phyloP scores from a whole-genome alignment of 2,329 filamentous ascomycete genomes.

The Alternaria brassicae region DNA sequence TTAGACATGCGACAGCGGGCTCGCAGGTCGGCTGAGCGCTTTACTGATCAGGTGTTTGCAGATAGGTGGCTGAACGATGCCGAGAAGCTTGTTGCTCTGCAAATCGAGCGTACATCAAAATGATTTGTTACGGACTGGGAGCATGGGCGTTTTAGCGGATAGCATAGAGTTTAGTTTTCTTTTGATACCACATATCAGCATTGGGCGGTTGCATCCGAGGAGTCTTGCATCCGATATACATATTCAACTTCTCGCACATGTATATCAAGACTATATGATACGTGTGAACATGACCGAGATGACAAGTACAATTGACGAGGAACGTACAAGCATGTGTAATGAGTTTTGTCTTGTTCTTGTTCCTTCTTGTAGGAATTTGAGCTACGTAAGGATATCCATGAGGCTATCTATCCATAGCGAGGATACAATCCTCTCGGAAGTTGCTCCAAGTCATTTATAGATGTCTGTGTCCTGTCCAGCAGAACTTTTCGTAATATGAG shows the following conservation, averaged over 20 bases:
- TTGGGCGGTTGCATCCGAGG: constrained; percentile 9
- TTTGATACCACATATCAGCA: constrained; percentile 18
- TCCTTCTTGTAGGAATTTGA: not conserved
- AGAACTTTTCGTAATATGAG: not conserved
- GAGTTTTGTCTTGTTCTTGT: not conserved
- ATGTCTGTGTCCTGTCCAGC: not conserved
- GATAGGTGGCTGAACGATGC: constrained; percentile 79
- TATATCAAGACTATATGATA: not conserved
- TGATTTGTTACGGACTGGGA: not conserved
- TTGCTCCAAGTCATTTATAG: not conserved
- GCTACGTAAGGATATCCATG: not conserved
- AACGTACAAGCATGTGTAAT: not conserved
- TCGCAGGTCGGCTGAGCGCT: constrained; percentile 78
- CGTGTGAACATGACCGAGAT: not conserved
- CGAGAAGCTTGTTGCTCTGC: constrained; percentile 69
- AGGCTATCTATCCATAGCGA: not conserved
- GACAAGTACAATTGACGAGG: not conserved
- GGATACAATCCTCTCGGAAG: not conserved
- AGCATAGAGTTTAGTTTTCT: not conserved
- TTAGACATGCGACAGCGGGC: constrained; percentile 78
- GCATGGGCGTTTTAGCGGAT: not conserved
- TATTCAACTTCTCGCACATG: not conserved
- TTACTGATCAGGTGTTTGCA: constrained; percentile 86
- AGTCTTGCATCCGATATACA: not conserved
- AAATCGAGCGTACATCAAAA: constrained; percentile 28